phyloP scores from a whole-genome alignment of 129 eudicot species.

The Lonicera japonica region DNA sequence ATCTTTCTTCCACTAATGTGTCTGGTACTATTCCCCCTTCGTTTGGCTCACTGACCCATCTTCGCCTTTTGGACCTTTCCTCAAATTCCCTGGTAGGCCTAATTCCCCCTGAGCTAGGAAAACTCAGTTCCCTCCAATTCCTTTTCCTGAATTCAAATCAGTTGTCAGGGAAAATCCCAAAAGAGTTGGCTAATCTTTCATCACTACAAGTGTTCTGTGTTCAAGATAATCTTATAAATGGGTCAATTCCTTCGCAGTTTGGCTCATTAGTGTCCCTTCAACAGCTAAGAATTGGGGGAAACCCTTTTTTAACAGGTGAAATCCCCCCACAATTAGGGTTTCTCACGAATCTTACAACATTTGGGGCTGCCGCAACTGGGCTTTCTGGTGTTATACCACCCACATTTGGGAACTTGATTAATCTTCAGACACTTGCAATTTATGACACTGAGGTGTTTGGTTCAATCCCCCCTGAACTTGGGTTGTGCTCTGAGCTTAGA shows the following conservation, averaged over 20 bases:
- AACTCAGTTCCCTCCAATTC: slow-evolving; percentile 54
- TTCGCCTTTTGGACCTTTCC: slow-evolving; percentile 69
- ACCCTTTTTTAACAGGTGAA: slow-evolving; percentile 68
- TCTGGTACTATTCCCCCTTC: slow-evolving; percentile 83
- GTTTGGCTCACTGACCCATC: slow-evolving; percentile 46
- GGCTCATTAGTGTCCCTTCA: slow-evolving; percentile 74
- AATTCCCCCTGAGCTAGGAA: slow-evolving; percentile 63
- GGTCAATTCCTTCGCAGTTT: slow-evolving; percentile 67
- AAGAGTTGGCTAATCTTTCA: slow-evolving; percentile 62
- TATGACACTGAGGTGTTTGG: slow-evolving; percentile 79
- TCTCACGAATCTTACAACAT: slow-evolving; percentile 68
- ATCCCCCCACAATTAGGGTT: slow-evolving; percentile 73
- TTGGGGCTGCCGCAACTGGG: slow-evolving; percentile 94
- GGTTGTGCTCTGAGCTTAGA: slow-evolving; percentile 62
- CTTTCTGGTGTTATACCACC: slow-evolving; percentile 66
- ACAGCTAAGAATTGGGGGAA: slow-evolving; percentile 86
- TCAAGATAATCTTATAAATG: slow-evolving; percentile 85
- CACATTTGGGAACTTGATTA: slow-evolving; percentile 71
- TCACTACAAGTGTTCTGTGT: slow-evolving; percentile 73
- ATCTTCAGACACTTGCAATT: slow-evolving; percentile 71
- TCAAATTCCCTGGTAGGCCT: slow-evolving; percentile 60
- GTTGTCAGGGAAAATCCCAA: slow-evolving; percentile 67
- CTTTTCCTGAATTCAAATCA: slow-evolving; percentile 77
- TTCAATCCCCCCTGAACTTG: slow-evolving; percentile 64
- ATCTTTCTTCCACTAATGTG: slow-evolving; percentile 85